Evolutionary conservation across 2,329 filamentous ascomycete genomes (phyloP), one percentile per base, ranked within the genome.

Genomic region (Domatiomyces globalis): DNA sequence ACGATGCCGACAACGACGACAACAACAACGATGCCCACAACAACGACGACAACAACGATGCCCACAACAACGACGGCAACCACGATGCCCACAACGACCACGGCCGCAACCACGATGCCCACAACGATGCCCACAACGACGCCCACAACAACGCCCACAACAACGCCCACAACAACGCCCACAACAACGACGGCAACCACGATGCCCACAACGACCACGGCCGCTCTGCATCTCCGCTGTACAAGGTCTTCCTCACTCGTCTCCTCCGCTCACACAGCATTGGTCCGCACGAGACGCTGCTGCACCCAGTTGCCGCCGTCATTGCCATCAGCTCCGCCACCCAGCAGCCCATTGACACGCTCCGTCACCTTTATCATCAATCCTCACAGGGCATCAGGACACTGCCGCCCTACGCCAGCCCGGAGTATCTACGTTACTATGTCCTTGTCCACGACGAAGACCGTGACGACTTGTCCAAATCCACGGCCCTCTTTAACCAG

Each of bases 391-490:
- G 87, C 9, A 79, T 83, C 42, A 77, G 78, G 58, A 78, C 78
- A 50, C 69, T 94, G 50, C 90, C 90, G 0, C 73, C 78, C 18
- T 98, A 90, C 85, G 85, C 95, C 0, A 83, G 94, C 63, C 83
- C 85, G 27, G 88, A 96, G 55, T 98, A 92, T 66, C 72, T 98
- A 57, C 80, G 92, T 56, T 98, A 98, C 67, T 98, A 98, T 67
- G 86, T 98, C 15, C 73, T 98, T 43, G 84, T 98, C 17, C 92
- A 98, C 62, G 92, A 98, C 61, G 94, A 98, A 69, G 92, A 98
- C 64, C 81, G 81, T 55, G 90, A 95, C 63, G 89, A 98, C 64
- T 94, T 96, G 55, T 80, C 80, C 39, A 85, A 88, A 67, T 94
- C 89, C 10, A 90, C 90, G 67, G 79, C 81, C 17, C 73, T 96